Conservation (phyloP, 2,329 filamentous ascomycete species). For the Alternaria incomplexa region DNA sequence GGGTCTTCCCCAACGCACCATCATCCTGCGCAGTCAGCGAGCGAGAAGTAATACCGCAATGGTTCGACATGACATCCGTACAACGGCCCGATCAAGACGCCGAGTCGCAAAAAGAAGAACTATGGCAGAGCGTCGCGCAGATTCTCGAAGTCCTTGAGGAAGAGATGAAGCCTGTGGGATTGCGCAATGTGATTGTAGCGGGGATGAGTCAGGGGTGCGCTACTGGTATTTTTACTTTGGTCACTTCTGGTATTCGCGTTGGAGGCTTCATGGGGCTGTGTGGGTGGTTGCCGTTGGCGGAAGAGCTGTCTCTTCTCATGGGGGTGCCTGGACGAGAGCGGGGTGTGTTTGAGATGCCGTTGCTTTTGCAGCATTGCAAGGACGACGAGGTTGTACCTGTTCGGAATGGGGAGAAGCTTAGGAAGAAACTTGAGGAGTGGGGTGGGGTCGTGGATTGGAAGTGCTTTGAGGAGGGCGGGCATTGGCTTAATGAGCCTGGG, state of each 20-base stretch:
- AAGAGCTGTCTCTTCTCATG: neutral
- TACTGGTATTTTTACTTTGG: conserved; percentile 18
- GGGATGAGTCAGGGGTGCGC: conserved; percentile 37
- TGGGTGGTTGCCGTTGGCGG: conserved; percentile 27
- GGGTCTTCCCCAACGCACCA: conserved; percentile 58
- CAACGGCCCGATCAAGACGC: conserved; percentile 49
- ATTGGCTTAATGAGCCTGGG: conserved; percentile 58
- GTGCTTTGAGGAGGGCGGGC: conserved; percentile 48
- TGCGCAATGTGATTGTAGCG: conserved; percentile 21
- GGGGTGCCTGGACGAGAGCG: neutral
- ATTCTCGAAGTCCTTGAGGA: conserved; percentile 35
- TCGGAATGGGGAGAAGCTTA: conserved; percentile 44
- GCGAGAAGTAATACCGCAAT: conserved; percentile 44
- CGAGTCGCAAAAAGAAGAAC: conserved; percentile 52
- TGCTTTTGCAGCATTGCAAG: conserved; percentile 54
- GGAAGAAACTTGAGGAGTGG: conserved; percentile 43
- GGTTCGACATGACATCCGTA: conserved; percentile 60
- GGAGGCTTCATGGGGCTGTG: conserved; percentile 30
- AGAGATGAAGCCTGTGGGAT: conserved; percentile 14
- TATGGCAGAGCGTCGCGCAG: conserved; percentile 49
- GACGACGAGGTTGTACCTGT: conserved; percentile 53
- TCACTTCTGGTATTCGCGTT: neutral
- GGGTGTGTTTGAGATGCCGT: conserved; percentile 34
- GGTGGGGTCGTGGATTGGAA: conserved; percentile 49
- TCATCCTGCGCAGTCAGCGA: conserved; percentile 27